Conservation (phyloP, 306 rosid species). For the Carpinus viminea region DNA sequence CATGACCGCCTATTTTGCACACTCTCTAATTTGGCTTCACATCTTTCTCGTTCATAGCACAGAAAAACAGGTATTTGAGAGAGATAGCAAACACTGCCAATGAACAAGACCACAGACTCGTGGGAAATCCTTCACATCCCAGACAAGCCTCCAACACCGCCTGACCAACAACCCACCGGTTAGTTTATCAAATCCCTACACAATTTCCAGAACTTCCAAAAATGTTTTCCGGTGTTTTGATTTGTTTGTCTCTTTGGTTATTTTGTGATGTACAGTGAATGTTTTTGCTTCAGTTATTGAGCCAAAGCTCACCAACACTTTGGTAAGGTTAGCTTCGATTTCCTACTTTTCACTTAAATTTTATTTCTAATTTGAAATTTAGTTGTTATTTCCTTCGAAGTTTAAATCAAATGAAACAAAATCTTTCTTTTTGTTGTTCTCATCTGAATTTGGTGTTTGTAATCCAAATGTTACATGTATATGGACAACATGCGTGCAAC, state of each 20-base stretch:
- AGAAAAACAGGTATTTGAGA: neutral
- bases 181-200: neutral
- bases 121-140: slow-evolving; percentile 67
- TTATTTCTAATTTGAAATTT: neutral
- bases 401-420: no score
- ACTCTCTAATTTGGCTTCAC: no score
- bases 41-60: no score
- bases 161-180: slow-evolving; percentile 76
- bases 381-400: neutral
- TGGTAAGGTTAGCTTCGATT: slow-evolving; percentile 57
- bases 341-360: neutral
- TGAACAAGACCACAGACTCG: neutral
- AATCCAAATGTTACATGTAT: neutral
- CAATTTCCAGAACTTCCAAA: neutral
- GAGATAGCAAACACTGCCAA: neutral
- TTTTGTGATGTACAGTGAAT: slow-evolving; percentile 35
- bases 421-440: neutral
- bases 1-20: no score
- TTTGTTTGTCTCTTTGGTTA: neutral
- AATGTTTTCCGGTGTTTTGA: neutral
- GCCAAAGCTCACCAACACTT: slow-evolving; percentile 69
- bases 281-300: slow-evolving; percentile 64
- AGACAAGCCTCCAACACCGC: slow-evolving; percentile 53
- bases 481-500: neutral
- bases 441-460: neutral